Base-by-base conservation (phyloP, 176 grass and related monocot genomes). In the Melocanna baccifera region DNA sequence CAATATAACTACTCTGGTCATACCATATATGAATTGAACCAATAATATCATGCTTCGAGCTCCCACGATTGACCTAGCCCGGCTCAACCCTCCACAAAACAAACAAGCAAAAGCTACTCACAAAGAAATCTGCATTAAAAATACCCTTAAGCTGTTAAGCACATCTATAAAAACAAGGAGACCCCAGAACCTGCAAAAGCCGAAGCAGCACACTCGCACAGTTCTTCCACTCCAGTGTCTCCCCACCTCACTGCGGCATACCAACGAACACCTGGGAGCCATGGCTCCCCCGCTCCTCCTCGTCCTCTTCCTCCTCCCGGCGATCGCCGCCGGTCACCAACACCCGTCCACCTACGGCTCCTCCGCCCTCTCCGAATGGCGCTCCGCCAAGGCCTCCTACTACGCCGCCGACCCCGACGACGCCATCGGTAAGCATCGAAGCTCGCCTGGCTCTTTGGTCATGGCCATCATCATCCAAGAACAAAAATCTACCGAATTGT, bases 381-480 rank as follows among this genome's bases (percentile, higher is more conserved):
- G 96, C 46, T 78, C 88, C 50, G 96, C 96, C 59, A 89, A 96
- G 42, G 93, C 96, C 75, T 99, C 96, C 88, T 99, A 94, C 96
- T 96, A 92, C 86, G 90, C 93, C 55, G 88, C 90, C 26, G 96
- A 96, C 87, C 96, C 93, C 23, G 91, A 90, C n/a, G 89, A 99
- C 78, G 89, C 96, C 90, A 79, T 99, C 80, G 93, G 96, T 96
- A 91, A 65, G 83, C 70, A 29, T 47, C 40, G 5, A 64, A 29
- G 23, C 68, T 57, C 6, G 37, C 37, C 79, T 67, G 48, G 1
- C 11, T 65, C 45, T 37, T 90, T 56, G 6, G 14, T 67, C 67
- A 43, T 13, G 19, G 32, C 63, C 67, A 67, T n/a, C 72, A 48
- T 53, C 26, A 83, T 73, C 51, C 36, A 26, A 15, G 63, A 25